Evolutionary conservation across 2,329 filamentous ascomycete genomes (phyloP).

Genomic region (Massarina eburnea): DNA sequence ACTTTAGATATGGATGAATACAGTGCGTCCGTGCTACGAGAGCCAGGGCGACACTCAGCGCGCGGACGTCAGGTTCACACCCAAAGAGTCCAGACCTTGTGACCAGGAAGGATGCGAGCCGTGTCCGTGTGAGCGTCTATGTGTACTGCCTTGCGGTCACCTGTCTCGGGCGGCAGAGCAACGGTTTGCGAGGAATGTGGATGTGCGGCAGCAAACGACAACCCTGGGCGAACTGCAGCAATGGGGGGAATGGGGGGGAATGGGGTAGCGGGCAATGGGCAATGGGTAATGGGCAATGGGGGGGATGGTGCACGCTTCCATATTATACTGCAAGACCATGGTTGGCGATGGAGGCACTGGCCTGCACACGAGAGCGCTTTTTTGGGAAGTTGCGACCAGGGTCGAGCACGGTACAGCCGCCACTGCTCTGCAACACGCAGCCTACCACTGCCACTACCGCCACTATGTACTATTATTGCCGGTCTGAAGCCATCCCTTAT

Average conservation of each 20-base stretch:
- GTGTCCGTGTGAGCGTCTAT: background rate
- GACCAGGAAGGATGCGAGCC: background rate
- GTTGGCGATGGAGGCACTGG: background rate
- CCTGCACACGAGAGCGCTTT: background rate
- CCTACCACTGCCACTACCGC: too few relatives aligned
- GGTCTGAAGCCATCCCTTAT: too few relatives aligned
- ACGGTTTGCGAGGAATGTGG: background rate
- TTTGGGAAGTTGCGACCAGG: conserved; percentile 2
- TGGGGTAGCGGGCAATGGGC: background rate
- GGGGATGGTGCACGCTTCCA: background rate
- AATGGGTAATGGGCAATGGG: background rate
- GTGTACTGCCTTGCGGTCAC: background rate
- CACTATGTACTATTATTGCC: too few relatives aligned
- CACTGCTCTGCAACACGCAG: conserved; percentile 1
- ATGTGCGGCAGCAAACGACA: background rate
- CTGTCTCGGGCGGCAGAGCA: background rate
- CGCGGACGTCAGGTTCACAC: background rate
- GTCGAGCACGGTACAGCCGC: background rate
- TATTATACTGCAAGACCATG: conserved; percentile 1
- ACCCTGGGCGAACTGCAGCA: background rate
- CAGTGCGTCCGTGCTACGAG: conserved; percentile 21
- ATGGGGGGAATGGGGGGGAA: background rate
- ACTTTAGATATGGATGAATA: conserved; percentile 28
- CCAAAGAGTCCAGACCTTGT: background rate
- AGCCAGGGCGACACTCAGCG: background rate